Base-by-base conservation (phyloP, 1,284 basidiomycete species). In the Moesziomyces antarcticus region DNA sequence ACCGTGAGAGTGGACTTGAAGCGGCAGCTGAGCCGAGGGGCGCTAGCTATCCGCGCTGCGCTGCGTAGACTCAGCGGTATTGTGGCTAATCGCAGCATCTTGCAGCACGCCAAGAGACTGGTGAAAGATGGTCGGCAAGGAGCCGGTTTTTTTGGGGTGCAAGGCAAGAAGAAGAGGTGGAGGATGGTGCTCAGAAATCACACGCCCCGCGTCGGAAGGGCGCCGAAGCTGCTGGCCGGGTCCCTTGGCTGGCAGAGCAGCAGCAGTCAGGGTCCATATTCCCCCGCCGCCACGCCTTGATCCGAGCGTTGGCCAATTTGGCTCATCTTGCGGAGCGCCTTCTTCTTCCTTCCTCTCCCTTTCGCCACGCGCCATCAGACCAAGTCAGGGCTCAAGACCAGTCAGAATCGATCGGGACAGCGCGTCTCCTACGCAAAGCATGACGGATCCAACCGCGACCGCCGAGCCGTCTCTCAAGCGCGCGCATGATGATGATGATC, bases 1-100 rank as follows among this genome's bases (percentile, higher is more conserved):
- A 70, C 49, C 24, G 37, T 49, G 5, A 74, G 35, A 8, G 66
- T 69, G 5, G 72, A 69, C 27, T 66, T 61, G 44, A 56, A 56
- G 24, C 70, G 66, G 22, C 22, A 47, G 60, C 41, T 45, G 27
- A 50, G 43, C 51, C 48, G 59, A 58, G 27, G 43, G 14, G 24
- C 2, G 2, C 21, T 5, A 21, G 30, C 5, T 21, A 24, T 3
- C 6, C n/a, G 16, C 14, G 37, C 16, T 18, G 37, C 37, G 16
- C 16, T 40, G 50, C 13, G 10, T 14, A 40, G 16, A 2, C 37
- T 40, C 37, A 33, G 37, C 13, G 66, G 47, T 55, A 57, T 51
- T 16, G 65, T 51, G 18, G 49, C 45, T 14, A 58, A 11, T 10
- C 52, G 51, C 40, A 69, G 45, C 66, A 69, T 69, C 18, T 10